Evolutionary conservation across 1,284 basidiomycete species (phyloP).

Genomic region (Ustilago loliicola): DNA sequence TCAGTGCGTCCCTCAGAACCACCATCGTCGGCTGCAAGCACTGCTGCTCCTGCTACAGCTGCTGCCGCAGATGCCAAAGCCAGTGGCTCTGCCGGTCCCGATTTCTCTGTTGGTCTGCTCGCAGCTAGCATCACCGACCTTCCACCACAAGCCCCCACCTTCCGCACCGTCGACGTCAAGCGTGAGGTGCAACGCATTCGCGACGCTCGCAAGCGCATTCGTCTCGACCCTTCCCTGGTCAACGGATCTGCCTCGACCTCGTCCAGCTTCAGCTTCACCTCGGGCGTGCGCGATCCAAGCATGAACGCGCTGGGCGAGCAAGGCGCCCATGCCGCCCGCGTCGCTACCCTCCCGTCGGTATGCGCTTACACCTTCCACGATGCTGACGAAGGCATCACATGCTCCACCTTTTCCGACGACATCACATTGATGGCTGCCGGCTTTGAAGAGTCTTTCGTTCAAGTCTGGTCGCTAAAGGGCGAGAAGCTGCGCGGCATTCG

Average conservation of each 20-base stretch:
- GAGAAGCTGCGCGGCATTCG: constrained; percentile 85
- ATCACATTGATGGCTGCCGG: constrained; percentile 95
- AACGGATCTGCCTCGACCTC: constrained; percentile 14
- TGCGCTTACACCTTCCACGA: constrained; percentile 70
- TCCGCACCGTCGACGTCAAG: constrained; percentile 88
- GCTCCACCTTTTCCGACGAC: constrained; percentile 89
- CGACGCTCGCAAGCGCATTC: constrained; percentile 76
- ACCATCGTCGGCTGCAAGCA: constrained; percentile 22
- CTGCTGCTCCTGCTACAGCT: constrained; percentile 16
- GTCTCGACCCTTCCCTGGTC: constrained; percentile 57
- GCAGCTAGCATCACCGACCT: constrained; percentile 81
- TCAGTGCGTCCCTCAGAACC: constrained; percentile 41
- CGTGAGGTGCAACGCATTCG: constrained; percentile 90
- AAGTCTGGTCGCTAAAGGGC: constrained; percentile 94
- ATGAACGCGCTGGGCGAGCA: constrained; percentile 57
- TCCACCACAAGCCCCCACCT: constrained; percentile 80
- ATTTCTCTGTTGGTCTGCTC: constrained; percentile 55
- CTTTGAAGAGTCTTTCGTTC: constrained; percentile 94
- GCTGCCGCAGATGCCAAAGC: constrained; percentile 7
- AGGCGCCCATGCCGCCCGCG: constrained; percentile 57
- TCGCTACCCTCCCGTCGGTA: constrained; percentile 66
- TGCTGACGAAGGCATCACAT: constrained; percentile 76
- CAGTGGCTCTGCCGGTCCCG: constrained; percentile 18
- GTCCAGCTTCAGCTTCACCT: constrained; percentile 35
- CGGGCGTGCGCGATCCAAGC: constrained; percentile 53